Base-by-base conservation (phyloP, 176 grass and related monocot genomes). In the Triticum urartu region DNA sequence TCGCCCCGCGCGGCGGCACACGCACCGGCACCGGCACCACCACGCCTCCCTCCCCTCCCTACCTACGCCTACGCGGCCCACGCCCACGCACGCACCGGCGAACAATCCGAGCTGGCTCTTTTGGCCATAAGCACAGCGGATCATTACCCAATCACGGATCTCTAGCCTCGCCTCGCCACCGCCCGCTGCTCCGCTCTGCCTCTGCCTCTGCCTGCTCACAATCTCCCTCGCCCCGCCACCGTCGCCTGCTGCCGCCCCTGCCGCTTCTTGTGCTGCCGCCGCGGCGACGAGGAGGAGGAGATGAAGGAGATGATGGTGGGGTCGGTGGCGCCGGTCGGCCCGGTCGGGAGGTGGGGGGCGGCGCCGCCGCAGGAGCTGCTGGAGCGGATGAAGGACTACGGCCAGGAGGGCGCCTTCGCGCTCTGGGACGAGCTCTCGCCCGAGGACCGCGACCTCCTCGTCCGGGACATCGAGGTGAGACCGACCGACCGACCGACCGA, bases 361-460 rank as follows among this genome's bases (percentile, higher is more conserved):
- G 87, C 90, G 65, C 94, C 97, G 80, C 97, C 97, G 79, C 97
- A 99, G 87, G 94, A 78, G 75, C 84, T 97, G 80, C 94, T 97
- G 61, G 97, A 99, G 90, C 88, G 97, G 79, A 90, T 99, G 85
- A 99, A 99, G 82, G 94, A 99, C 79, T 99, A 99, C 87, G 97
- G 90, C 71, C 94, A 99, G 81, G 97, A 99, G 77, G 94, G 86
- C 64, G 91, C 97, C 54, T 94, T 99, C 75, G 91, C 97, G 30
- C 89, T 99, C 71, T 99, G 97, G 97, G 97, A 99, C 80, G 92
- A 99, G 88, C 92, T 99, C 83, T 88, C 87, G 78, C 90, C 90
- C 8, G 97, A 99, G 80, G 94, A 94, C 77, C 86, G 90, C 36
- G 97, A 97, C 59, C 85, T 97, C 64, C 94, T 99, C 75, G 92